phyloP scores from a whole-genome alignment of 1,139 yeast genomes.

The Hyphopichia khmerensis region DNA sequence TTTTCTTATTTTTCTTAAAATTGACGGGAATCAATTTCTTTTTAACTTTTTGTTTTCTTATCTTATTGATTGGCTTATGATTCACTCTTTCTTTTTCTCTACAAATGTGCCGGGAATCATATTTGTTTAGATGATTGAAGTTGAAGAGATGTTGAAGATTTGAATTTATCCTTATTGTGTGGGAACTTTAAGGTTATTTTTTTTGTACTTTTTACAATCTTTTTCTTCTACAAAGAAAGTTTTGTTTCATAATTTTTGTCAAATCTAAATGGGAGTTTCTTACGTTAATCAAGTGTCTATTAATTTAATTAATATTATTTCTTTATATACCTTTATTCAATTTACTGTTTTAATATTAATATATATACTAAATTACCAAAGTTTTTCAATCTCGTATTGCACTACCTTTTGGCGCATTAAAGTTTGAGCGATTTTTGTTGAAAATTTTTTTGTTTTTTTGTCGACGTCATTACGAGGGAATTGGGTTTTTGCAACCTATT shows the following conservation, averaged over 20 bases:
- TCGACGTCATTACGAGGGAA: no score
- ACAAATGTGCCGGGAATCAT: no score
- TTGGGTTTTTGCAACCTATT: no score
- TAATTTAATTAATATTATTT: not conserved
- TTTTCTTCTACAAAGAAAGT: no score
- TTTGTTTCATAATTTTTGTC: no score
- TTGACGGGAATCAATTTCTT: slow-evolving; percentile 5
- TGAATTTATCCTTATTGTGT: slow-evolving; percentile 1
- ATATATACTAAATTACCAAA: no score
- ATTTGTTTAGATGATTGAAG: not conserved
- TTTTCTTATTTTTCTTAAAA: slow-evolving; percentile 2
- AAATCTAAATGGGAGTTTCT: no score
- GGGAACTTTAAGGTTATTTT: slow-evolving; percentile 1
- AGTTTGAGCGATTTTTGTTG: not conserved
- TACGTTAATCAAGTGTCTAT: not conserved
- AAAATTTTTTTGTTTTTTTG: not conserved
- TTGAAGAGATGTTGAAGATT: not conserved
- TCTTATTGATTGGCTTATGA: not conserved
- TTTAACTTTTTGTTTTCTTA: not conserved
- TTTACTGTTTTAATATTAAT: not conserved
- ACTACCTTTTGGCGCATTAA: not conserved
- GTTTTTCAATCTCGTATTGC: no score
- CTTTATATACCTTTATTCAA: not conserved
- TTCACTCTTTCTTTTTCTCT: not conserved
- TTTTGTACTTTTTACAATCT: no score